Evolutionary conservation across 2,329 filamentous ascomycete genomes (phyloP).

Genomic region (Xylaria sp.): DNA sequence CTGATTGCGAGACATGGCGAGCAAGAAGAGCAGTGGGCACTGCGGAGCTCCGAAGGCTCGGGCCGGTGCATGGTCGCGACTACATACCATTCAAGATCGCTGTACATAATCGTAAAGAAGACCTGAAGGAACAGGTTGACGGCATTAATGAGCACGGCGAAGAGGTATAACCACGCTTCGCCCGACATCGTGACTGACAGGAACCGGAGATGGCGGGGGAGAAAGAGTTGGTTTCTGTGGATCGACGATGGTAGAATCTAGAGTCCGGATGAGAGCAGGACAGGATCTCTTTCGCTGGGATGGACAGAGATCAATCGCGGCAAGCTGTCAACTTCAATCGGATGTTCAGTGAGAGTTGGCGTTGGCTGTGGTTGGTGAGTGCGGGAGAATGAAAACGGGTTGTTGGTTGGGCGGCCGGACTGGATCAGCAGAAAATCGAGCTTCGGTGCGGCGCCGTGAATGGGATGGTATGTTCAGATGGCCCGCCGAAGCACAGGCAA

Average conservation of each 20-base stretch:
- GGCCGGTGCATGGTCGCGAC: not conserved
- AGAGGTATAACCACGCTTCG: constrained; percentile 96
- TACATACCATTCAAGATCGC: constrained; percentile 94
- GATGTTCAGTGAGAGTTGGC: not conserved
- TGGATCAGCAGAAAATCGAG: constrained; percentile 1
- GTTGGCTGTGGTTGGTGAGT: not conserved
- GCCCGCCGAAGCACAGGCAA: not conserved
- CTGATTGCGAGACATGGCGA: constrained; percentile 19
- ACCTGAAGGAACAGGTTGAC: constrained; percentile 99
- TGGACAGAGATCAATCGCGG: not conserved
- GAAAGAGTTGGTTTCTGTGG: constrained; percentile 4
- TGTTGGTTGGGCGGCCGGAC: constrained; percentile 8
- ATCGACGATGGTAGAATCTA: not conserved
- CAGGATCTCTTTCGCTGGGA: not conserved
- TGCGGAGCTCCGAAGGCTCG: constrained; percentile 14
- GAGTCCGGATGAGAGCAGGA: not conserved
- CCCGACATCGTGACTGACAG: constrained; percentile 66
- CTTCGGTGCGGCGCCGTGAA: constrained; percentile 5
- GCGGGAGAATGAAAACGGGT: not conserved
- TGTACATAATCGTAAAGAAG: constrained; percentile 99
- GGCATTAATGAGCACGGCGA: constrained; percentile 98
- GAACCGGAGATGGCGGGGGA: constrained; percentile 12
- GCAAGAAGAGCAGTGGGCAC: constrained; percentile 7
- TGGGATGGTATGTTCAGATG: not conserved
- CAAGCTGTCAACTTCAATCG: not conserved